Conservation (phyloP, 2,329 filamentous ascomycete species). For the Cytospora mali region DNA sequence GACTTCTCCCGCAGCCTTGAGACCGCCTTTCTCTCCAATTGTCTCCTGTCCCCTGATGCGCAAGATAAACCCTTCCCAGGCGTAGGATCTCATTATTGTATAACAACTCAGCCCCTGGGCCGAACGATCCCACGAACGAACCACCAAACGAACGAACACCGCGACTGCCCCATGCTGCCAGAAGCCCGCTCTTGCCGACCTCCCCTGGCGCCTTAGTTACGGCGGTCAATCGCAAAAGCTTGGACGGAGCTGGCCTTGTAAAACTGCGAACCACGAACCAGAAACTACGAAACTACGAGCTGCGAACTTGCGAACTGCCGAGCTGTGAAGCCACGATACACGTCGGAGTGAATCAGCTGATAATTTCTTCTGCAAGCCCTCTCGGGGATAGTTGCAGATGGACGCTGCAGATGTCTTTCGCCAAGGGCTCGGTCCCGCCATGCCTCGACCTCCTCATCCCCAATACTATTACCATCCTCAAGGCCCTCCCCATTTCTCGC, state of each 20-base stretch:
- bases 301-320: neutral
- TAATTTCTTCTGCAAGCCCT: neutral
- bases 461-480: conserved; percentile 37
- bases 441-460: conserved; percentile 44
- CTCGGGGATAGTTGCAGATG: conserved; percentile 45
- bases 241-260: neutral
- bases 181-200: conserved; percentile 1
- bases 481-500: conserved; percentile 33
- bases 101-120: neutral
- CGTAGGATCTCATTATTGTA: neutral
- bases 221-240: conserved; percentile 1
- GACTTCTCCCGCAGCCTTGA: neutral
- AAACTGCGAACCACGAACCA: too few species aligned
- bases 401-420: conserved; percentile 62
- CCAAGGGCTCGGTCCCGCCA: conserved; percentile 58
- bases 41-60: neutral
- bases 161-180: conserved; percentile 10
- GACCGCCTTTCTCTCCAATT: neutral
- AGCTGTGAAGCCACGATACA: neutral
- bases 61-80: neutral
- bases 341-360: conserved; percentile 7
- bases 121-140: neutral
- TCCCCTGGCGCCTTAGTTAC: conserved; percentile 10
- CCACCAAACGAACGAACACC: neutral
- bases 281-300: neutral